Evolutionary conservation across 345 rosid species (phyloP).

Genomic region (Eucalyptus fibrosa): DNA sequence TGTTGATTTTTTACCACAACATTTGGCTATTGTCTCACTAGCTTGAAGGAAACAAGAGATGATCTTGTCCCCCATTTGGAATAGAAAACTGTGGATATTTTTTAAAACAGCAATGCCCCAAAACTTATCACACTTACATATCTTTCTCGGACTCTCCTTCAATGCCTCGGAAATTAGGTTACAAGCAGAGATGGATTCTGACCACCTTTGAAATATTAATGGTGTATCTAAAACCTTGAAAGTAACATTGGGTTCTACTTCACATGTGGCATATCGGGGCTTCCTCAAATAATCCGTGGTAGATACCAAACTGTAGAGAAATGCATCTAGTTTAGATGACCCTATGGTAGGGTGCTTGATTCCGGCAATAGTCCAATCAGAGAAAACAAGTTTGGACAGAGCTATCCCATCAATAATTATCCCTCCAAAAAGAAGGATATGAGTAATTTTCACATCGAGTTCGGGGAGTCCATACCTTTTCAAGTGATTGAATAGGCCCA

Average conservation of each 20-base stretch:
- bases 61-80: accelerated
- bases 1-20: not conserved
- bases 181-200: no score
- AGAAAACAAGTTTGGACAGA: accelerated
- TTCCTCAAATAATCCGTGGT: accelerated
- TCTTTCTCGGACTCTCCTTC: not conserved
- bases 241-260: accelerated
- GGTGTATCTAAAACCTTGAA: not conserved
- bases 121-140: accelerated
- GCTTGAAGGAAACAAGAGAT: not conserved
- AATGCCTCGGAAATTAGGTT: not conserved
- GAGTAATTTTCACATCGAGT: no score
- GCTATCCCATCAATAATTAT: not conserved
- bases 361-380: accelerated
- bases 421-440: no score
- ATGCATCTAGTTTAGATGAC: no score
- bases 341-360: accelerated
- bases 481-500: no score
- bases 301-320: not conserved
- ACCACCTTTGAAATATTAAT: no score
- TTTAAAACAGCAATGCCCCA: accelerated
- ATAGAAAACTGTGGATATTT: accelerated
- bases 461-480: no score
- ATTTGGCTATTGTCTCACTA: not conserved
- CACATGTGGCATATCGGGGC: accelerated